Evolutionary conservation across 2,329 filamentous ascomycete genomes (phyloP).

Genomic region (Fusarium sp.): DNA sequence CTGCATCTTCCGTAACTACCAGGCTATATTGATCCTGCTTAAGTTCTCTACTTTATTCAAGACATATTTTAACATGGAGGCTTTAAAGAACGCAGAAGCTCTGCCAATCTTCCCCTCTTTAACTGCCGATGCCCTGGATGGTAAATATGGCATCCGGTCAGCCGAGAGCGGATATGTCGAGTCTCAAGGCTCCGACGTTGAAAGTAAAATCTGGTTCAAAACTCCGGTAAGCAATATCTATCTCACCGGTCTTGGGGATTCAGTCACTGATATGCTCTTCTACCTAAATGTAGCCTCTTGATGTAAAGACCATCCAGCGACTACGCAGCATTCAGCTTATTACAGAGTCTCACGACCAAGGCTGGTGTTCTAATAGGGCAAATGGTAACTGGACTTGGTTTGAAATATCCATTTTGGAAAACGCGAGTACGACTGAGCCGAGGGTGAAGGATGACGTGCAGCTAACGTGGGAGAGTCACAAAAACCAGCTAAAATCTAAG

Average conservation of each 20-base stretch:
- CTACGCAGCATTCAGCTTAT: not conserved
- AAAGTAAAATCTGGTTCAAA: not conserved
- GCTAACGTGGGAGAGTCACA: not conserved
- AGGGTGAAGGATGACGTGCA: not conserved
- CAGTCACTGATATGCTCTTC: not conserved
- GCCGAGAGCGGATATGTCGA: not conserved
- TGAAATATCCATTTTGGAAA: not conserved
- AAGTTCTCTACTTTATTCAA: too few species aligned
- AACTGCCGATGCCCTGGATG: not conserved
- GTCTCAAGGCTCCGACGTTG: not conserved
- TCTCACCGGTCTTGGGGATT: accelerated
- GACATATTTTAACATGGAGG: not conserved
- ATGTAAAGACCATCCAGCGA: not conserved
- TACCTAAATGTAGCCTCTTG: not conserved
- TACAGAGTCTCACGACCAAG: not conserved
- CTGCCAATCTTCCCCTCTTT: not conserved
- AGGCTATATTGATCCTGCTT: too few species aligned
- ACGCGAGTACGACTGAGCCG: not conserved
- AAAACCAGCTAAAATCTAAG: not conserved
- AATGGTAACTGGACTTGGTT: not conserved
- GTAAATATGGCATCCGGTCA: not conserved
- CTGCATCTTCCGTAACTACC: too few species aligned
- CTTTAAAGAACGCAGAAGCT: not conserved
- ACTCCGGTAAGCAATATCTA: not conserved
- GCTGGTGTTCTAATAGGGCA: not conserved